Evolutionary conservation across 2,329 filamentous ascomycete species (phyloP).

Genomic region (Sporothrix phasma): DNA sequence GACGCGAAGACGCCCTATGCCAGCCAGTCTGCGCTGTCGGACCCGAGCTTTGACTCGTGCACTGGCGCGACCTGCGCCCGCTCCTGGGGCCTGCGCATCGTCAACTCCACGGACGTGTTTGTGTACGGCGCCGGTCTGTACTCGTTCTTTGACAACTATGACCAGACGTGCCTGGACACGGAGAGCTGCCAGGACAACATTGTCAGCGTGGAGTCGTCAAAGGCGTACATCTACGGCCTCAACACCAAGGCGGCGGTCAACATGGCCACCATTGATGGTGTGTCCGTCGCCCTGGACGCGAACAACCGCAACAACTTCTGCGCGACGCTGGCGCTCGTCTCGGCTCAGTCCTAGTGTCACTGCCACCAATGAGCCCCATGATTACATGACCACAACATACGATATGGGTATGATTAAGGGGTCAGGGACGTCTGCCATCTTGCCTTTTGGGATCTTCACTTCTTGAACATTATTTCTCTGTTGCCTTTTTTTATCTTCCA

Average conservation of each 20-base stretch:
- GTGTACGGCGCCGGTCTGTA: slow-evolving; percentile 69
- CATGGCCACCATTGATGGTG: slow-evolving; percentile 57
- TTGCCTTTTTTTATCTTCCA: not conserved
- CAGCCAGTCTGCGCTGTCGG: slow-evolving; percentile 45
- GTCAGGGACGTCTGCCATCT: not conserved
- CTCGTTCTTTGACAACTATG: slow-evolving; percentile 77
- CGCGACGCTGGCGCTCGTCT: slow-evolving; percentile 48
- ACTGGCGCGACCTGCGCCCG: slow-evolving; percentile 49
- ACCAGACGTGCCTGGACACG: slow-evolving; percentile 54
- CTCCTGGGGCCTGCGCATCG: slow-evolving; percentile 65
- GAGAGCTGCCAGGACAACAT: slow-evolving; percentile 72
- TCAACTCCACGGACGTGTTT: slow-evolving; percentile 55
- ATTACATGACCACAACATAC: not conserved
- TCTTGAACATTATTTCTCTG: slow-evolving; percentile 12
- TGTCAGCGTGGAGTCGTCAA: slow-evolving; percentile 57
- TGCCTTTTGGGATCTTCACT: not conserved
- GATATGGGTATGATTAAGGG: not conserved
- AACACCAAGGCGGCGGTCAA: slow-evolving; percentile 66
- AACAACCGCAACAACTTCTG: slow-evolving; percentile 60
- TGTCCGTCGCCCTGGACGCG: slow-evolving; percentile 41
- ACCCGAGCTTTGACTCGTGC: slow-evolving; percentile 61
- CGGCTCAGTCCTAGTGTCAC: slow-evolving; percentile 10
- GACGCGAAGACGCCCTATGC: slow-evolving; percentile 57
- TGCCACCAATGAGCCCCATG: not conserved
- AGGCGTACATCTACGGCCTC: slow-evolving; percentile 50